Conservation (phyloP, 306 rosid genomes). For the Rosa multiflora region DNA sequence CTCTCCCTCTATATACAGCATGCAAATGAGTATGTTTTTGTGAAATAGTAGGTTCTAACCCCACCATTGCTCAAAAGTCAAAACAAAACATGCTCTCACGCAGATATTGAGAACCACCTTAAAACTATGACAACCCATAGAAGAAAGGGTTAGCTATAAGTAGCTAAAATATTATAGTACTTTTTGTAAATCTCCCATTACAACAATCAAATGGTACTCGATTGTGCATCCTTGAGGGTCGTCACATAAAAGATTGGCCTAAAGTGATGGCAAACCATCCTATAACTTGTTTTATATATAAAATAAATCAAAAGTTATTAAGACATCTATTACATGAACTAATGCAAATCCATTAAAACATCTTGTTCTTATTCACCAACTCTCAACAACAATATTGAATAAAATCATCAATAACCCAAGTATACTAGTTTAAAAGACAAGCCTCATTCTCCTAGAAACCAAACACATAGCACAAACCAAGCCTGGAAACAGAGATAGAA, state of each 20-base stretch:
- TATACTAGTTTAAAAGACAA: not conserved
- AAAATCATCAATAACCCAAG: not conserved
- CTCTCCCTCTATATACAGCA: not conserved
- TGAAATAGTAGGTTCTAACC: not conserved
- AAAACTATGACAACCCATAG: not conserved
- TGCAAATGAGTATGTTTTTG: not conserved
- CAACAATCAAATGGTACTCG: not conserved
- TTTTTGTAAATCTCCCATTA: not conserved
- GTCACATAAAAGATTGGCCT: not conserved
- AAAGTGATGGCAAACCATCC: not conserved
- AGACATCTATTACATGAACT: not conserved
- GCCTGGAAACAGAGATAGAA: not conserved
- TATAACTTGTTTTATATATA: not conserved
- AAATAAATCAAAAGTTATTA: not conserved
- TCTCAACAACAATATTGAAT: not conserved
- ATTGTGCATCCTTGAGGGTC: not conserved
- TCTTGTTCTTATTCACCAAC: not conserved
- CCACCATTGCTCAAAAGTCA: not conserved
- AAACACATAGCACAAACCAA: conserved; percentile 5
- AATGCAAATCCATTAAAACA: not conserved
- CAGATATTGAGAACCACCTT: not conserved
- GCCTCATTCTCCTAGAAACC: not conserved
- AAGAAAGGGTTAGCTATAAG: not conserved
- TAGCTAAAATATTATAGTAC: not conserved
- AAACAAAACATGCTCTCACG: not conserved